Percentiles rank a stretch among this genome's conserved stretches.
These are phyloP conservation scores for Neurospora tetrasperma DNA, from an alignment of 495 filamentous ascomycete species.

Conservation along the genomic window DNA sequence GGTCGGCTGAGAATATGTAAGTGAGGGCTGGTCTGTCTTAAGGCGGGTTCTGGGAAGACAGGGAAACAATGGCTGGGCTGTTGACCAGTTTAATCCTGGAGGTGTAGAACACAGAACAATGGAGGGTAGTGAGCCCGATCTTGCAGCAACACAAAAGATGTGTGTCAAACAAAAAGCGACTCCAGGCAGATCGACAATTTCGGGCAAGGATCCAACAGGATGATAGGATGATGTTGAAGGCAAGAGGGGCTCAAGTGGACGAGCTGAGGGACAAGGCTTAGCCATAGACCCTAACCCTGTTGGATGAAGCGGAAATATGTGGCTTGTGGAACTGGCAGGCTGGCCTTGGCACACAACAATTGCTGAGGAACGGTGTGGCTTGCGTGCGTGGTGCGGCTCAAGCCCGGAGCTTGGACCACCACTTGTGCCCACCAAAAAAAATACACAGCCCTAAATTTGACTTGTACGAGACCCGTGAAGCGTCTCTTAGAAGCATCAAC, in stretches of 20 bases:
- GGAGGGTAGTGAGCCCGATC: not conserved
- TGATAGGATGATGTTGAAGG: not conserved
- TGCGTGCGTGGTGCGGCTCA: slow-evolving; percentile 9
- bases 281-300: not conserved
- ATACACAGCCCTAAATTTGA: slow-evolving; percentile 27
- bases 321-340: not conserved
- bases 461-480: slow-evolving; percentile 15
- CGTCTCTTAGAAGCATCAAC: slow-evolving; percentile 19
- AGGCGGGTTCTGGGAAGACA: not conserved
- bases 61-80: not conserved
- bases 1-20: not conserved
- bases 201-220: not conserved
- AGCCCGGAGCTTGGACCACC: slow-evolving; percentile 10
- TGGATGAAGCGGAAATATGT: not conserved
- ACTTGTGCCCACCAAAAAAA: slow-evolving; percentile 26
- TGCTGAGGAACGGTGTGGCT: not conserved
- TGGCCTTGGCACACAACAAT: not conserved
- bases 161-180: not conserved
- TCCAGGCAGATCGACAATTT: not conserved
- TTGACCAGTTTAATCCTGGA: not conserved
- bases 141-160: not conserved
- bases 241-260: not conserved
- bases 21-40: not conserved
- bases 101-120: not conserved
- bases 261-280: not conserved